phyloP scores from a whole-genome alignment of 495 filamentous ascomycete genomes.

The Xylaria curta region DNA sequence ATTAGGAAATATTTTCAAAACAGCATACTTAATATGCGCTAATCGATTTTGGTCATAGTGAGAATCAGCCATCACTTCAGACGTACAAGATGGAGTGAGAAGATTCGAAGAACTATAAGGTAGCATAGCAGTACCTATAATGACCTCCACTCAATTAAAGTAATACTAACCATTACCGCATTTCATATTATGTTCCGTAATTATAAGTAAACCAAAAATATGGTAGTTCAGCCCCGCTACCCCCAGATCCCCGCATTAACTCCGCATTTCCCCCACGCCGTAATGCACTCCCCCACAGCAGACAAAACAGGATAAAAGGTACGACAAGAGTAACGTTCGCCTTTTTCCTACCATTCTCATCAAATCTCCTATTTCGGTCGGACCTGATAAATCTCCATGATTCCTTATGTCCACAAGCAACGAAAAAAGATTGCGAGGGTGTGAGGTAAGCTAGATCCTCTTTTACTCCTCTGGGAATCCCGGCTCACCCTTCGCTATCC shows the following conservation, averaged over 20 bases:
- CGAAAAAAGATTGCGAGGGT: not conserved
- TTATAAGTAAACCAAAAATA: too few relatives aligned
- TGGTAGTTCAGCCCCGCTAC: not conserved
- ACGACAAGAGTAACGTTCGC: not conserved
- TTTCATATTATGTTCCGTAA: too few relatives aligned
- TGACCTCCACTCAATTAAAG: too few relatives aligned
- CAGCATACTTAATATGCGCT: too few relatives aligned
- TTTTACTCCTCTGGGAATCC: not conserved
- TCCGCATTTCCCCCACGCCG: not conserved
- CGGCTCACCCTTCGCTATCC: not conserved
- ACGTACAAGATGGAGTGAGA: too few relatives aligned
- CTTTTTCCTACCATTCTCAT: not conserved
- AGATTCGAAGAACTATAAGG: too few relatives aligned
- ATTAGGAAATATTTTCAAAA: not conserved
- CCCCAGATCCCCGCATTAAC: not conserved
- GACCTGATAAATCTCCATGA: not conserved
- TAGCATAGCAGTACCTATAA: too few relatives aligned
- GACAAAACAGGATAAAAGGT: constrained; percentile 9
- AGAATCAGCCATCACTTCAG: too few relatives aligned
- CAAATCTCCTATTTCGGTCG: not conserved
- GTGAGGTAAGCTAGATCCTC: not conserved
- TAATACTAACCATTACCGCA: too few relatives aligned
- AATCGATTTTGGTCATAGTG: not conserved
- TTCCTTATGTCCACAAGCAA: not conserved
- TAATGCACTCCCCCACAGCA: not conserved